Evolutionary conservation across 768 basidiomycete species (phyloP).

Genomic region (Lactarius vividus): DNA sequence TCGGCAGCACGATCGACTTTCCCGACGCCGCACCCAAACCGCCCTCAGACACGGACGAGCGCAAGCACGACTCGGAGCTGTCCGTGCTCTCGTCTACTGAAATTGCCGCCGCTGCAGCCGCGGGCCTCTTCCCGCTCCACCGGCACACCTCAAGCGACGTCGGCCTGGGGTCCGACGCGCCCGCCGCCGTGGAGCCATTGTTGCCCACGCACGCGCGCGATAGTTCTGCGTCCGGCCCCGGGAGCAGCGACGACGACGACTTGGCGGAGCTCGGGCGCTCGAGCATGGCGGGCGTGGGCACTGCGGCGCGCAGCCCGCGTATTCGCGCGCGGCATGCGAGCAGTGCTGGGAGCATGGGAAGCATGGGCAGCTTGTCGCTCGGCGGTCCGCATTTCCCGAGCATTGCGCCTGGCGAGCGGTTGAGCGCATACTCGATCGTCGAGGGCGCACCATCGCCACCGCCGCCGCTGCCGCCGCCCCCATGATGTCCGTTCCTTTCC

Average conservation of each 20-base stretch:
- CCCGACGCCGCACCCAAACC: neutral
- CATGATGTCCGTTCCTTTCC: neutral
- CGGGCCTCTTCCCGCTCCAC: slow-evolving; percentile 9
- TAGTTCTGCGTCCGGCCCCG: slow-evolving; percentile 30
- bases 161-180: slow-evolving; percentile 8
- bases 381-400: slow-evolving; percentile 17
- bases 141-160: slow-evolving; percentile 16
- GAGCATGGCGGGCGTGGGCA: slow-evolving; percentile 50
- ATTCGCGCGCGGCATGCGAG: slow-evolving; percentile 13
- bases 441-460: neutral
- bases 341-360: slow-evolving; percentile 3
- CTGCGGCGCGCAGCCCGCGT: slow-evolving; percentile 38
- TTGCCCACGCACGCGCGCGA: slow-evolving; percentile 30
- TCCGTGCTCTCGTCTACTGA: slow-evolving; percentile 5
- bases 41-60: too few relatives aligned
- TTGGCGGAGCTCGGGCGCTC: slow-evolving; percentile 10
- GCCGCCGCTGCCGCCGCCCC: slow-evolving; percentile 1
- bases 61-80: neutral
- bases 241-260: slow-evolving; percentile 27
- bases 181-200: slow-evolving; percentile 34
- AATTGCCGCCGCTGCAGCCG: slow-evolving; percentile 4
- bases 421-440: slow-evolving; percentile 5
- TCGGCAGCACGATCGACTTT: slow-evolving; percentile 22
- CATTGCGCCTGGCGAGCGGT: slow-evolving; percentile 11
- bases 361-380: slow-evolving; percentile 9